Conservation (phyloP, 1,284 basidiomycete genomes). For the Leccinum fallax region DNA sequence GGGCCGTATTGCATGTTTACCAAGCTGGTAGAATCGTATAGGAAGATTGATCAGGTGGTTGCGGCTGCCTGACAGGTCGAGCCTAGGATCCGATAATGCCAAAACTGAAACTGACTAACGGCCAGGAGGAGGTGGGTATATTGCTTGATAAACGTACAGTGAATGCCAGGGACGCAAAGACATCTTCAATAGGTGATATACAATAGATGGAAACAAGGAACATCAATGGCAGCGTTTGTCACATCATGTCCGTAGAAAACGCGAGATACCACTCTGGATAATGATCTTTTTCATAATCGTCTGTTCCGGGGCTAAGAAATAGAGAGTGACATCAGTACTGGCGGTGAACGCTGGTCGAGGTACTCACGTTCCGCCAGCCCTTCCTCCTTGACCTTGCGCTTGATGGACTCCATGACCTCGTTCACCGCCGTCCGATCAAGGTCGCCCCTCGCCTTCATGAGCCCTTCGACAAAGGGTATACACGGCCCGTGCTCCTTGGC, state of each 20-base stretch:
- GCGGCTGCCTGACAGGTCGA: slow-evolving; percentile 68
- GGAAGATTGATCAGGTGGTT: too few species aligned
- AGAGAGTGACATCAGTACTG: slow-evolving; percentile 2
- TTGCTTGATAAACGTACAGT: slow-evolving; percentile 18
- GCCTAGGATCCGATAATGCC: slow-evolving; percentile 33
- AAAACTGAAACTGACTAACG: slow-evolving; percentile 37
- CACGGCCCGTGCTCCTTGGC: slow-evolving; percentile 97
- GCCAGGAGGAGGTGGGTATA: neutral
- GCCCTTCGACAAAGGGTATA: slow-evolving; percentile 85
- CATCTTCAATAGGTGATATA: slow-evolving; percentile 1
- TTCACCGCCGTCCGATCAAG: slow-evolving; percentile 85
- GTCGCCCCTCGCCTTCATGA: slow-evolving; percentile 91
- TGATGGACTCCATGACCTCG: slow-evolving; percentile 94
- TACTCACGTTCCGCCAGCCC: slow-evolving; percentile 78
- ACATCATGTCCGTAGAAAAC: slow-evolving; percentile 19
- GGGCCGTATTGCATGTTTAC: too few species aligned
- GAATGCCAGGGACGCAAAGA: slow-evolving; percentile 5
- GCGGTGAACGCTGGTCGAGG: neutral
- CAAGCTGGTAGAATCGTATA: too few species aligned
- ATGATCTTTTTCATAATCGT: slow-evolving; percentile 78
- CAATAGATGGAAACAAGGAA: neutral
- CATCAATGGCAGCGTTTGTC: neutral
- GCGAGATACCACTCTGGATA: neutral
- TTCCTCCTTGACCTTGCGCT: slow-evolving; percentile 91
- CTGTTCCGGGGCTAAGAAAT: slow-evolving; percentile 63